phyloP scores from a whole-genome alignment of 306 rosid genomes.

The Argentina anserina region DNA sequence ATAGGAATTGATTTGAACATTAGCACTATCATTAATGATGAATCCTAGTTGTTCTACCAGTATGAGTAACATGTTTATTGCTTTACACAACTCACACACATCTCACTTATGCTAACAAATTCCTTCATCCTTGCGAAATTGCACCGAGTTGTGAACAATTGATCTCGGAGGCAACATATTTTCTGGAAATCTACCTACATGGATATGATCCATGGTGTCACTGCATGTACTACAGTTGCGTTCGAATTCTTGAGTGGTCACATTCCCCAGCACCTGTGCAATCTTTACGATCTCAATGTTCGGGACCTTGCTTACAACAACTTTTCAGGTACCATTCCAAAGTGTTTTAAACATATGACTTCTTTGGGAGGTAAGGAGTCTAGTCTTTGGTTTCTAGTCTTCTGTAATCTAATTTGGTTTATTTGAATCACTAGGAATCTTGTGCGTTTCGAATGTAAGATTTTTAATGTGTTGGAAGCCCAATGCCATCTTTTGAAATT shows the following conservation, averaged over 20 bases:
- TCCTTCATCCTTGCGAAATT: neutral
- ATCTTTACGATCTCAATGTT: neutral
- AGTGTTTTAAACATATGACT: constrained; percentile 10
- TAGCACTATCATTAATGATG: too few relatives aligned
- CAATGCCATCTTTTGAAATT: too few relatives aligned
- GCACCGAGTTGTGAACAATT: neutral
- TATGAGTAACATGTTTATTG: too few relatives aligned
- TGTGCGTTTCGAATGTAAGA: too few relatives aligned
- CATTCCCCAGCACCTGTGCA: neutral
- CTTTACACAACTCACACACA: too few relatives aligned
- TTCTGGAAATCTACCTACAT: neutral
- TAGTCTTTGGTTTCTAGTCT: neutral
- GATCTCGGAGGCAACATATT: constrained; percentile 5
- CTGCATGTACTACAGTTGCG: neutral
- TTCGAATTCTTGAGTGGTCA: neutral
- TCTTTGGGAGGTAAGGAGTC: neutral
- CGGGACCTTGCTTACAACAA: constrained; percentile 7
- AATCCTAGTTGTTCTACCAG: too few relatives aligned
- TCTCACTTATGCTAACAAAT: too few relatives aligned
- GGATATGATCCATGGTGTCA: neutral
- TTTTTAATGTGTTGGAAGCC: too few relatives aligned
- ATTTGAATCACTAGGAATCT: too few relatives aligned
- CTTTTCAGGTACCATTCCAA: constrained; percentile 18
- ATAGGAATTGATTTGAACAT: too few relatives aligned
- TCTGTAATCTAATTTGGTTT: too few relatives aligned